Evolutionary conservation across 345 rosid genomes (phyloP), one percentile per base, ranked within the genome.

Genomic region (Firmiana major): DNA sequence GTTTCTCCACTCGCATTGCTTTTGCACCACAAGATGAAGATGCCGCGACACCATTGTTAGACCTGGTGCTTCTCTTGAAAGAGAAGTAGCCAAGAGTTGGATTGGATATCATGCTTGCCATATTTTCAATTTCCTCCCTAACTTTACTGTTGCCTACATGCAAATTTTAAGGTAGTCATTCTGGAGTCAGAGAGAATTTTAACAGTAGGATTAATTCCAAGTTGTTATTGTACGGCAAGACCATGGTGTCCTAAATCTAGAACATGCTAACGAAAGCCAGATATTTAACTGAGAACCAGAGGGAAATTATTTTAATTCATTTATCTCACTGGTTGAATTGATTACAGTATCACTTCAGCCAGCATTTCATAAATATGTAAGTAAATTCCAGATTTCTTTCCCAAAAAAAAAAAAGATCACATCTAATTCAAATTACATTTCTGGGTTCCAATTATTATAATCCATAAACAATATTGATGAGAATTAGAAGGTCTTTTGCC

Each of bases 1-100:
- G 85, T 78, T 91, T 93, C 88, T 88, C 95, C 28, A 72, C 71
- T 7, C 77, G 85, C 93, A 91, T 85, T 46, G 89, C 91, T 77
- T 83, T 93, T 74, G 88, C 79, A 11, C 53, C 78, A 28, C 48
- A 26, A 28, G 13, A 4, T 59, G 48, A 63, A 75, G 78, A 71
- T 63, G 72, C 79, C 77, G 73, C 12, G 45, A 28, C 75, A 10
- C 40, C 45, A 34, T 62, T 51, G 16, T 55, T 64, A 26, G 6
- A 43, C 17, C 77, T 68, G 80, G 62, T 75, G 84, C 68, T 75
- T 49, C 82, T 78, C 66, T 79, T 85, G 85, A 79, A 11, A 63
- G 78, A 75, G 71, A 81, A 79, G 36, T 72, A 78, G 62, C 84
- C 76, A 53, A 79, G 73, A 42, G 81, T 64, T 79, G 92, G 81